Base-by-base conservation (phyloP, 2,329 filamentous ascomycete species). In the Capronia epimyces region DNA sequence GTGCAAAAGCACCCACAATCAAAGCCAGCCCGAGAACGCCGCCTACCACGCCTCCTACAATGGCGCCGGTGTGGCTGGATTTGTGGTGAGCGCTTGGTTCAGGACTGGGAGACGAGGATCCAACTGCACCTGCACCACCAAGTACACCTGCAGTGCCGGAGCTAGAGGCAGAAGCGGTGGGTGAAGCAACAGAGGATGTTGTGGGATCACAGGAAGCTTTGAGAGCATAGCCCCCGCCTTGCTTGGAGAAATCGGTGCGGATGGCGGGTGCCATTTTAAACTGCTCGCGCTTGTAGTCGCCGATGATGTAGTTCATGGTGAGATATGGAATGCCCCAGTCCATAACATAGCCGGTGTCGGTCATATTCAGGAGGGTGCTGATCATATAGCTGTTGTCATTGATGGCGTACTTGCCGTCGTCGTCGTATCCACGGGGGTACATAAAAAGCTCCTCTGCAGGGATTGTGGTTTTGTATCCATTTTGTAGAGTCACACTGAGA, bases 11-110 rank as follows among this genome's bases (percentile, higher is more conserved):
- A 13, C 52, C 50, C 18, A 45, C 52, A 21, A 57, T 50, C 21
- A 51, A 43, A 29, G 55, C 48, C n/a, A 59, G 42, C 29, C 54
- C 57, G 29, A 55, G 49, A 22, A 59, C 50, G 16, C 57, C 60
- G 16, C 60, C 60, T 7, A 62, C 56, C 7, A 61, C 60, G 20
- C 59, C 59, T 4, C 60, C 60, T 4, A 59, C 58, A 29, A 62
- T 62, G 18, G 60, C 52, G 7, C 58, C 59, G 3, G 49, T 52
- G 32, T 61, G 53, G 41, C 25, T 46, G 21, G 36, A 36, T n/a
- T 42, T 31, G 12, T 51, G 21, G 25, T 31, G 18, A 1, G 49
- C n/a, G 8, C 40, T 29, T 2, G 21, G 27, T 24, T 46, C 31
- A 9, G 48, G 18, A 18, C 42, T 29, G 5, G 49, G 16, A 5